Base-by-base conservation (phyloP, 805 yeast genomes). In the Myxozyma neglecta region DNA sequence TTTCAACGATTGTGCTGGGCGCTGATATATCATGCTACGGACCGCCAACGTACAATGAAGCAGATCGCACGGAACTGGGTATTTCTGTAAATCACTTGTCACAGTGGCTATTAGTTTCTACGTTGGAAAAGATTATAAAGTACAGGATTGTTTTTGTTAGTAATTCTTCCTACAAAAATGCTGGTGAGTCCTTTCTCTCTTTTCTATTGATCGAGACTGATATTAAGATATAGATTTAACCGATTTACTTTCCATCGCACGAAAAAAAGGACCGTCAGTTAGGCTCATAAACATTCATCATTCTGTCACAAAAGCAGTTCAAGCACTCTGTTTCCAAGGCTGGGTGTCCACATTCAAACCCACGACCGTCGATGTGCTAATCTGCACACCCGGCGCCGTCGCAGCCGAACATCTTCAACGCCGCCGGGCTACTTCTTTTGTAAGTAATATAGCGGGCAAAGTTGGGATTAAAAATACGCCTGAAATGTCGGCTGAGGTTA, bases 61-160 rank as follows among this genome's bases (percentile, higher is more conserved):
- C 14, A 9, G 67, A 64, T 20, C 51, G 49, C 1, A 39, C 37
- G 10, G 69, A 66, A 43, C 42, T 52, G 46, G 60, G 67, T 14
- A 24, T 66, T 35, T 16, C 65, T 5, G 66, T 66, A 36, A 66
- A 66, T 39, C 61, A 66, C 49, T 43, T 66, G 16, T 32, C 59
- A 7, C 67, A 66, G 51, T 66, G 69, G 69, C 43, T 63, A 16
- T 49, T 66, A 8, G 57, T 61, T 8, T 59, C 61, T 5, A 34
- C 40, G 32, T 48, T 66, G 20, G 40, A 56, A 6, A 36, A 43
- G 14, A 48, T n/a, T 24, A 54, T 66, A 18, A 36, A 42, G 18
- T 53, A 60, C 35, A 59, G 69, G 14, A 56, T 66, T n/a, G 64
- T 65, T 9, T 65, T 66, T 47, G 60, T 63, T 20, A 56, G 64